These are phyloP conservation scores for Lindgomyces ingoldianus DNA, from an alignment of 495 filamentous ascomycete species.

Conservation along the genomic window DNA sequence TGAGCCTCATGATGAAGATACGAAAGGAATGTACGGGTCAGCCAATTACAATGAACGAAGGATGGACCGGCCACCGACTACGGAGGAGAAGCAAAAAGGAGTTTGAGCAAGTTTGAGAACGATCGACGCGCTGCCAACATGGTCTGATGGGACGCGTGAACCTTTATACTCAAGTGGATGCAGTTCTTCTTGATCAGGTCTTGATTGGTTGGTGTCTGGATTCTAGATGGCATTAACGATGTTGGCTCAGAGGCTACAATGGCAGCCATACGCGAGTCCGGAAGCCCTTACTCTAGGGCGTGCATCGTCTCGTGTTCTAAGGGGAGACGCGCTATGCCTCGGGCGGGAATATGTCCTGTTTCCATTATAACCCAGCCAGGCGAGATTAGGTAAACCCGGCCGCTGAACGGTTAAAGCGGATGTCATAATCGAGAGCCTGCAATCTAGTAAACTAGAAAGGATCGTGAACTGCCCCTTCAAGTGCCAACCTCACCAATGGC, in stretches of 20 bases:
- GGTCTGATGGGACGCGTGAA: neutral
- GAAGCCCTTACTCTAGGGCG: neutral
- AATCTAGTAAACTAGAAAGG: neutral
- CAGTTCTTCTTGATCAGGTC: neutral
- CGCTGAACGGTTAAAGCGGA: conserved; percentile 11
- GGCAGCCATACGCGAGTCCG: conserved; percentile 1
- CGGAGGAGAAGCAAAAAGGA: conserved; percentile 21
- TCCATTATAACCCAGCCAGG: neutral
- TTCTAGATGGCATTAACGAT: conserved; percentile 12
- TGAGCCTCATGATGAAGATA: conserved; percentile 27
- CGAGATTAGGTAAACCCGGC: neutral
- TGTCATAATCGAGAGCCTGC: neutral
- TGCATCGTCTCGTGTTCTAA: conserved; percentile 8
- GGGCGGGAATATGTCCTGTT: conserved; percentile 14
- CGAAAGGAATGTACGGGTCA: conserved; percentile 1
- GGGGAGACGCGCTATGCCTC: conserved; percentile 19
- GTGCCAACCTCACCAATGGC: no score
- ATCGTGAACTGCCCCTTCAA: neutral
- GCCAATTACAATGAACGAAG: conserved; percentile 1
- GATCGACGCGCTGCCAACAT: conserved; percentile 1
- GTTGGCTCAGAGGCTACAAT: neutral
- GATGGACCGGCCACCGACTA: conserved; percentile 23
- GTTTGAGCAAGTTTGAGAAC: conserved; percentile 17
- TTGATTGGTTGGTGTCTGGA: conserved; percentile 12
- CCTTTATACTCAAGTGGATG: conserved; percentile 1